A percentile compares a stretch with the other conserved stretches of the same genome.
Conservation (phyloP, 2,329 filamentous ascomycete species). For the Cladobotryum protrusum region DNA sequence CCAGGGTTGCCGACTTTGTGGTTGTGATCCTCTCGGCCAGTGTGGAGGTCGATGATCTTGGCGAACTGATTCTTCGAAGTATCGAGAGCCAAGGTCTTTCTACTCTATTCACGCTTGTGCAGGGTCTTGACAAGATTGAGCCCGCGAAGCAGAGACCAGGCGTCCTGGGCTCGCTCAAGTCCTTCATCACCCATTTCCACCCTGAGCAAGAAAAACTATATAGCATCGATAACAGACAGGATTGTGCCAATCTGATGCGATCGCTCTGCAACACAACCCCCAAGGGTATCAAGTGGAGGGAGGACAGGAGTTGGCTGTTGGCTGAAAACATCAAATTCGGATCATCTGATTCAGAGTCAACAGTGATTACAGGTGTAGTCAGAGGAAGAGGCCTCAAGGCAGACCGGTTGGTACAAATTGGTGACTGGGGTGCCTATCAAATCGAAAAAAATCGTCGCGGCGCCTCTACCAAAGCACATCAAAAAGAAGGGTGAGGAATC, state of each 20-base stretch:
- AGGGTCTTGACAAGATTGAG: slow-evolving; percentile 71
- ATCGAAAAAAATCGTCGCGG: slow-evolving; percentile 81
- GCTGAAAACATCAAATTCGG: slow-evolving; percentile 76
- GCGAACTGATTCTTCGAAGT: slow-evolving; percentile 77
- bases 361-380: slow-evolving; percentile 76
- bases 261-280: slow-evolving; percentile 87
- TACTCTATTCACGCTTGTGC: slow-evolving; percentile 79
- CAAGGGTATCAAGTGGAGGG: slow-evolving; percentile 92
- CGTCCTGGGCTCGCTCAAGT: slow-evolving; percentile 76
- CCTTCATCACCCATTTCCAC: slow-evolving; percentile 92
- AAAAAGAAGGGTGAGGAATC: slow-evolving; percentile 63
- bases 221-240: slow-evolving; percentile 80
- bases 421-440: slow-evolving; percentile 91
- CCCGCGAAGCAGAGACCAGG: slow-evolving; percentile 71
- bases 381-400: slow-evolving; percentile 82
- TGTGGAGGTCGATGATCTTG: slow-evolving; percentile 76
- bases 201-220: slow-evolving; percentile 87
- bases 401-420: slow-evolving; percentile 82
- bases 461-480: slow-evolving; percentile 57
- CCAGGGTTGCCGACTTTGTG: slow-evolving; percentile 85
- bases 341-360: slow-evolving; percentile 52
- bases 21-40: slow-evolving; percentile 76
- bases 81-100: slow-evolving; percentile 94
- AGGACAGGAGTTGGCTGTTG: slow-evolving; percentile 93
- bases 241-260: slow-evolving; percentile 84